Base-by-base conservation (phyloP, 805 yeast genomes). In the Dipodascus albidus region DNA sequence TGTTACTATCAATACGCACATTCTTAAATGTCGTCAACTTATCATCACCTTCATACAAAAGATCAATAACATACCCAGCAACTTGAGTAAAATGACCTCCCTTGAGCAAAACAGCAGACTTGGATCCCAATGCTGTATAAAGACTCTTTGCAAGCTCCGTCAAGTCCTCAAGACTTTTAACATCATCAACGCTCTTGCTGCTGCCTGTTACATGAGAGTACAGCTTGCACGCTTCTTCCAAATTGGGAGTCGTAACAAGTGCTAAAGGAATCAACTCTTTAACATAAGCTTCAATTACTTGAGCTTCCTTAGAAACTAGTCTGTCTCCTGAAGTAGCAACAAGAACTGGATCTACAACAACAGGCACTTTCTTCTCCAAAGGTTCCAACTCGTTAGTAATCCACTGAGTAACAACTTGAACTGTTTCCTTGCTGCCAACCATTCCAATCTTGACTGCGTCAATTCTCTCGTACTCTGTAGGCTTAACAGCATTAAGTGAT, bases 331-430 rank as follows among this genome's bases (percentile, higher is more conserved):
- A 80, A 0, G 96, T 86, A 2, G 93, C 81, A 8, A 84, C 81
- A 78, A 88, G 77, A 3, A 88, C 96, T 0, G 96, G 95, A 64
- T 88, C 96, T 47, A 88, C 73, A 1, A 87, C 80, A 20, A 87
- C 59, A 2, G 68, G 62, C n/a, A n/a, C n/a, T n/a, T n/a, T n/a
- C n/a, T n/a, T n/a, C n/a, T n/a, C n/a, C n/a, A n/a, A n/a, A n/a
- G n/a, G n/a, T n/a, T n/a, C n/a, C n/a, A n/a, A n/a, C n/a, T n/a
- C n/a, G n/a, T n/a, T n/a, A n/a, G n/a, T n/a, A n/a, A 79, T 55
- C 50, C 68, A 66, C 3, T 67, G 68, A 2, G 64, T 58, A 47
- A 85, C 67, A 0, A 74, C 77, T 1, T 67, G 67, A 11, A 82
- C 74, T 0, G 86, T 81, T 31, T 74, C 81, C 1, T 62, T 60